Conservation (phyloP, 257 asterid species). For the Fraxinus americana region DNA sequence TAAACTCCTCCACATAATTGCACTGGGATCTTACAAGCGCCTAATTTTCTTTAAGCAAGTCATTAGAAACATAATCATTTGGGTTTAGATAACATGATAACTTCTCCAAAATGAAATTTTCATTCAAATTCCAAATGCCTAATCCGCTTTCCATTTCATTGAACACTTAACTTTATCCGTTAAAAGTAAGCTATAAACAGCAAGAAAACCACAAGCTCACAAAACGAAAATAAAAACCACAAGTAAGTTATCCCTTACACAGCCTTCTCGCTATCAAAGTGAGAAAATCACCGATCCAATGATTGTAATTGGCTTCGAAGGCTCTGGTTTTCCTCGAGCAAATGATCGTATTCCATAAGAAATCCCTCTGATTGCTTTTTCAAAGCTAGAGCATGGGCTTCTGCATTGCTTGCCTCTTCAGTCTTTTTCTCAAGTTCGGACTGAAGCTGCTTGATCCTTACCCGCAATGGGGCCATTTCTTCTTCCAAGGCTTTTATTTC, state of each 20-base stretch:
- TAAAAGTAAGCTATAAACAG: too few species aligned
- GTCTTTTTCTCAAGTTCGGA: background rate
- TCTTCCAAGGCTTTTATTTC: constrained; percentile 9
- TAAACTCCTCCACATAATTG: too few species aligned
- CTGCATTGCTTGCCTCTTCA: background rate
- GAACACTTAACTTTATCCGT: too few species aligned
- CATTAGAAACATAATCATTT: too few species aligned
- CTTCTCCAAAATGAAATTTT: too few species aligned
- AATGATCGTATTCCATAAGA: background rate
- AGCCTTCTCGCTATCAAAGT: background rate
- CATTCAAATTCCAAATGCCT: too few species aligned
- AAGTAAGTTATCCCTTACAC: background rate
- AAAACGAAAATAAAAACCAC: too few species aligned
- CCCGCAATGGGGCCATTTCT: background rate
- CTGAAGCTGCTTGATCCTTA: constrained; percentile 3
- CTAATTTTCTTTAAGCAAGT: too few species aligned
- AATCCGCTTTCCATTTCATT: too few species aligned
- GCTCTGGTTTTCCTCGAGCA: background rate
- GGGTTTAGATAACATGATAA: too few species aligned
- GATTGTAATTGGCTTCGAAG: constrained; percentile 5
- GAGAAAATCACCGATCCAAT: background rate
- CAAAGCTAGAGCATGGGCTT: background rate
- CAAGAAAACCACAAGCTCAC: too few species aligned
- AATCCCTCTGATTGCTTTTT: constrained; percentile 3
- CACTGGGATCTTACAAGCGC: too few species aligned